Evolutionary conservation across 176 grass and related monocot genomes (phyloP), one percentile per base, ranked within the genome.

Genomic region (Tuctoria greenei): DNA sequence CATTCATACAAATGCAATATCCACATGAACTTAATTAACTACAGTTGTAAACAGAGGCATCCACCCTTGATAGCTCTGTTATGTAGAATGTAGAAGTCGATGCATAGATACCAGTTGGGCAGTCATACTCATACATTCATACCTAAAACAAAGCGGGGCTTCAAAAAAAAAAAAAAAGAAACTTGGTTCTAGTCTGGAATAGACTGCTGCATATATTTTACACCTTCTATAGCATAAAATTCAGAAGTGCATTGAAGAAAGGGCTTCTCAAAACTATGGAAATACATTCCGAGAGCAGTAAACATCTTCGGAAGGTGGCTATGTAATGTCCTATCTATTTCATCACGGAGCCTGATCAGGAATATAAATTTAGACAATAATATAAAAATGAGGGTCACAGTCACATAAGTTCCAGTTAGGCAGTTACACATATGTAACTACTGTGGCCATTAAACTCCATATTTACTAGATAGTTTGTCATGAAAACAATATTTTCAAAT

Each of bases 241-340:
- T 93, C 86, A 84, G 95, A 93, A 10, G 91, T 93, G 68, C 86
- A 85, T 74, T 93, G 86, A 34, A 97, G 84, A 43, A 97, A 97
- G 40, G 84, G 75, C 67, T 97, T 97, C 79, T 97, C 84, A 58
- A 97, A 97, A 70, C 71, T 89, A 58, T 93, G 88, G 11, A 72
- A 84, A 75, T 97, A 97, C 87, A 97, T 90, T 83, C 95, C 91
- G 79, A 97, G 88, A 78, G 87, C 86, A 66, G 95, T 92, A 72
- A 97, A 84, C 95, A 97, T 97, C 87, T 97, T 97, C 60, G 93
- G 64, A 78, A 97, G 86, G 85, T 93, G 95, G 84, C 91, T 93
- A 72, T 93, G 84, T 52, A 97, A 73, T 71, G 91, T 91, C 83
- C 89, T 93, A 80, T 97, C 91, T 71, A 93, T 84, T 41, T 91